These are phyloP conservation scores for Daldinia sp. DNA, from an alignment of 2,329 filamentous ascomycete genomes.

Conservation along the genomic window DNA sequence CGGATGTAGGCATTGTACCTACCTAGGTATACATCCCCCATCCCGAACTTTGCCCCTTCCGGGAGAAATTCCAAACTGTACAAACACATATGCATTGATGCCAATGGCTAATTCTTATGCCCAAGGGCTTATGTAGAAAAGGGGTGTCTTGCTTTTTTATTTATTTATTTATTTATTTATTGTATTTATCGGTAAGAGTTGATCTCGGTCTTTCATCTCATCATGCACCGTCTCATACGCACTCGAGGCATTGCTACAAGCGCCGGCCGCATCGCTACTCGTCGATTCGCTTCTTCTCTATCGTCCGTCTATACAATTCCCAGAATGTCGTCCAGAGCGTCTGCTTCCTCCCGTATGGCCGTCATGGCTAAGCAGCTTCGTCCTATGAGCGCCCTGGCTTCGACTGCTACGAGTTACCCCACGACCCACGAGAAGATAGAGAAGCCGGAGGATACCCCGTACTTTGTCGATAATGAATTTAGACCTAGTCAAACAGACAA, in stretches of 20 bases:
- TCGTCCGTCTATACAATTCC: slow-evolving; percentile 28
- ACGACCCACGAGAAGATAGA: slow-evolving; percentile 75
- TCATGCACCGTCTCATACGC: slow-evolving; percentile 45
- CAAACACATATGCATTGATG: slow-evolving; percentile 16
- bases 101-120: slow-evolving; percentile 13
- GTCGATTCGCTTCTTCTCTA: slow-evolving; percentile 37
- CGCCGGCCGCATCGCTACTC: slow-evolving; percentile 40
- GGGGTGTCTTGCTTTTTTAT: background rate
- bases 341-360: slow-evolving; percentile 63
- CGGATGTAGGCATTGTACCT: too few relatives aligned
- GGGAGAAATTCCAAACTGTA: background rate
- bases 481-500: slow-evolving; percentile 70
- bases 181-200: background rate
- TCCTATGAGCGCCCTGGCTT: slow-evolving; percentile 61
- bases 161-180: too few relatives aligned
- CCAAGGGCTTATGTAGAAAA: slow-evolving; percentile 1
- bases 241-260: slow-evolving; percentile 40
- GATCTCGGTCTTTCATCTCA: background rate
- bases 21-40: background rate
- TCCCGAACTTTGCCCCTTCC: slow-evolving; percentile 2
- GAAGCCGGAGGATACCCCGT: slow-evolving; percentile 74
- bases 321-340: slow-evolving; percentile 50
- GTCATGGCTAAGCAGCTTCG: slow-evolving; percentile 64
- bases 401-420: slow-evolving; percentile 69
- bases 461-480: slow-evolving; percentile 85